Conservation (phyloP, 805 yeast genomes). For the Sugiyamaella marilandica region DNA sequence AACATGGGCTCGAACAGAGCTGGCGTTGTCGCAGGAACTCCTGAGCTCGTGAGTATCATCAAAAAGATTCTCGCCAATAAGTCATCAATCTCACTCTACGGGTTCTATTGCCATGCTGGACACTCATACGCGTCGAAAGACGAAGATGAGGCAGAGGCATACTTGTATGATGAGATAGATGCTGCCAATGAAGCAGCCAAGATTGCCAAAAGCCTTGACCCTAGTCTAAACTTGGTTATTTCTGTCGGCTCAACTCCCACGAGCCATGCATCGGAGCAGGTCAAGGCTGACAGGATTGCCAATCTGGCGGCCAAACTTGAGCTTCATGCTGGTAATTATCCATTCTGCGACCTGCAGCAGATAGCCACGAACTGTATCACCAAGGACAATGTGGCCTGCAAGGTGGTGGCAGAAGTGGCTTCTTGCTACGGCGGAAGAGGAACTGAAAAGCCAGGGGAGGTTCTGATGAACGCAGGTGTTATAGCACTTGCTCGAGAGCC, state of each 20-base stretch:
- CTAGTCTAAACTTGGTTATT: slow-evolving; percentile 40
- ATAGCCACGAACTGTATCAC: slow-evolving; percentile 60
- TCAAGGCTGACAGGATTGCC: slow-evolving; percentile 13
- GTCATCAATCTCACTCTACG: slow-evolving; percentile 44
- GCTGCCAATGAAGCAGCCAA: slow-evolving; percentile 53
- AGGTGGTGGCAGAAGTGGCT: slow-evolving; percentile 54
- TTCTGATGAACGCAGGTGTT: slow-evolving; percentile 67
- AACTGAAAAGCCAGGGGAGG: slow-evolving; percentile 49
- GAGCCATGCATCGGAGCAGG: slow-evolving; percentile 47
- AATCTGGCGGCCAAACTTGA: slow-evolving; percentile 42
- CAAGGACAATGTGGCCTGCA: slow-evolving; percentile 43
- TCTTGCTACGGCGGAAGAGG: slow-evolving; percentile 58
- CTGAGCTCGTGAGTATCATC: slow-evolving; percentile 37
- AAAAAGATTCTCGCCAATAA: slow-evolving; percentile 27
- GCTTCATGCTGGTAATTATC: slow-evolving; percentile 78
- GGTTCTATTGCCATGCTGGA: slow-evolving; percentile 78
- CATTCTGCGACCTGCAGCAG: slow-evolving; percentile 71
- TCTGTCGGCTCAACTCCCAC: slow-evolving; percentile 86
- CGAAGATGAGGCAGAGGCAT: slow-evolving; percentile 43
- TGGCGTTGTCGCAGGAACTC: slow-evolving; percentile 42
- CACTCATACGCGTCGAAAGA: slow-evolving; percentile 56
- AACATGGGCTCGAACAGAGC: slow-evolving; percentile 73
- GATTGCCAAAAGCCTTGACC: slow-evolving; percentile 34
- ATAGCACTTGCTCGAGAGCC: slow-evolving; percentile 62
- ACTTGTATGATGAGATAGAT: slow-evolving; percentile 51